Evolutionary conservation across 129 eudicot genomes (phyloP).

Genomic region (Tanacetum coccineum): DNA sequence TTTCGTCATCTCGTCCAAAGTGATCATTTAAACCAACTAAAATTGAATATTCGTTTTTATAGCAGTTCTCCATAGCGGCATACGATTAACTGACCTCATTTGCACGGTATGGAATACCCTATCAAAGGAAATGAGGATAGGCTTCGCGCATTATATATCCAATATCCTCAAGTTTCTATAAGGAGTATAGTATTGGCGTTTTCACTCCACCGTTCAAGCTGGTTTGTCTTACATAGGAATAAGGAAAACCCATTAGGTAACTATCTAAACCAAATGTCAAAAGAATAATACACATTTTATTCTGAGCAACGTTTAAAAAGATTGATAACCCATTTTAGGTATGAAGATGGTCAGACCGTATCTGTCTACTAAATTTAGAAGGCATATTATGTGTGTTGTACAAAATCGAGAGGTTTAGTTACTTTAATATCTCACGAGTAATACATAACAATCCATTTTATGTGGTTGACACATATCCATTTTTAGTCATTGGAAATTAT

Average conservation of each 20-base stretch:
- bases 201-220: constrained; percentile 99
- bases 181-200: constrained; percentile 88
- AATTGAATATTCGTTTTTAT: not conserved
- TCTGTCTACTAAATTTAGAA: too few species aligned
- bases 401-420: too few species aligned
- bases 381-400: too few species aligned
- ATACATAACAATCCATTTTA: too few species aligned
- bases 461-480: too few species aligned
- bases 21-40: not conserved
- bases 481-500: too few species aligned
- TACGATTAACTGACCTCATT: constrained; percentile 63
- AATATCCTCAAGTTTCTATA: constrained; percentile 70
- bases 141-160: constrained; percentile 86
- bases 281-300: not conserved
- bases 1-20: not conserved
- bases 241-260: not conserved
- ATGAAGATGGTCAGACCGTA: constrained; percentile 22
- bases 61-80: too few species aligned
- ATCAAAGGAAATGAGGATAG: too few species aligned
- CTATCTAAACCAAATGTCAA: not conserved
- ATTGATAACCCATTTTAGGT: constrained; percentile 76
- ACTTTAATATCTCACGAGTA: too few species aligned
- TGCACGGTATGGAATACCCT: constrained; percentile 80
- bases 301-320: constrained; percentile 8
- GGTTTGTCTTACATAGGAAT: constrained; percentile 58